A percentile compares a stretch with the other conserved stretches of the same genome.
Conservation (phyloP, 306 rosid species). For the Arachis hypogaea region DNA sequence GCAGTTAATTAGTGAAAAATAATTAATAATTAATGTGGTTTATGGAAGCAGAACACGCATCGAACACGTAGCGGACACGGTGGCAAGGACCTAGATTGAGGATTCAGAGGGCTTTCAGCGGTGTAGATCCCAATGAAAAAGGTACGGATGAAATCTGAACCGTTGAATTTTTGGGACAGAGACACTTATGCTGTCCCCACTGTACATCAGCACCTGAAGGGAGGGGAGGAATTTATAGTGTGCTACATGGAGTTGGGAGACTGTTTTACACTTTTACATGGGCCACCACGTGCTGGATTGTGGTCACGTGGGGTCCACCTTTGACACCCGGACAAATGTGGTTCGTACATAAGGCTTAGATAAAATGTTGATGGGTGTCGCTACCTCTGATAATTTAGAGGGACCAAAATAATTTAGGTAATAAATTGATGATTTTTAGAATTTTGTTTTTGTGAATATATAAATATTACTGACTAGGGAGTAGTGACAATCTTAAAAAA, state of each 20-base stretch:
- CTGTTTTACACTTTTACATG: neutral
- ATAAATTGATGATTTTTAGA: too few relatives aligned
- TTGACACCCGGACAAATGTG: neutral
- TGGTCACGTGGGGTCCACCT: conserved; percentile 1
- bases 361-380: neutral
- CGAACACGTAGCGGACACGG: conserved; percentile 55
- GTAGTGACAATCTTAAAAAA: too few relatives aligned
- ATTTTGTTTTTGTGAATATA: too few relatives aligned
- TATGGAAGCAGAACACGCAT: conserved; percentile 15
- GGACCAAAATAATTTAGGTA: too few relatives aligned
- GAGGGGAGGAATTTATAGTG: neutral
- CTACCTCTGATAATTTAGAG: too few relatives aligned
- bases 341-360: neutral
- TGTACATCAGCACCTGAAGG: conserved; percentile 20
- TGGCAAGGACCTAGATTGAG: conserved; percentile 26
- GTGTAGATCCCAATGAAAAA: conserved; percentile 1
- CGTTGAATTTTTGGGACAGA: conserved; percentile 37
- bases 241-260: neutral
- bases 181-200: conserved; percentile 26
- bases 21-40: neutral
- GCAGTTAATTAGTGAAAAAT: conserved; percentile 16
- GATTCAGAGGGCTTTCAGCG: conserved; percentile 26
- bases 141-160: conserved; percentile 24
- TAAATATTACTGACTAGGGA: too few relatives aligned
- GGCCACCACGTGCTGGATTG: conserved; percentile 39